phyloP scores from a whole-genome alignment of 2,329 filamentous ascomycete species.

The Fusarium concolor region DNA sequence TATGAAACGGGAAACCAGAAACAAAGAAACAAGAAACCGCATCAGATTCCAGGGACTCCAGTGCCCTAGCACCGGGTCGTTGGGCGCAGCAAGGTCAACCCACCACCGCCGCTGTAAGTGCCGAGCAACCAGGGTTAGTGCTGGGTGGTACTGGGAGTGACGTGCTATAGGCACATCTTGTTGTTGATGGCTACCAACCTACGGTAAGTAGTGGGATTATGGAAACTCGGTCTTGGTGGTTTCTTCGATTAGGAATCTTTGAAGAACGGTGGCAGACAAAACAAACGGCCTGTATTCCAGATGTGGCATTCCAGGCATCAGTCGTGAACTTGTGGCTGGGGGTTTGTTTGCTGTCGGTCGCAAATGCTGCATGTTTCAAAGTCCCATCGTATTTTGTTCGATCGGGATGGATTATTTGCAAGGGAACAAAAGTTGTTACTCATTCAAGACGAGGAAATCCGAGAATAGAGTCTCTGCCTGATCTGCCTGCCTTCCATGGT shows the following conservation, averaged over 20 bases:
- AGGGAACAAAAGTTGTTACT: constrained; percentile 12
- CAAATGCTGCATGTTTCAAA: constrained; percentile 17
- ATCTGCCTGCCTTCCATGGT: constrained; percentile 34
- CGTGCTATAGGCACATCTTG: not conserved
- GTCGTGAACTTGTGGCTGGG: constrained; percentile 5
- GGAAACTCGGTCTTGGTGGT: not conserved
- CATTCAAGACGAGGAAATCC: constrained; percentile 3
- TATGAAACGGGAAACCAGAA: constrained; percentile 37
- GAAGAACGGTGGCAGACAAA: not conserved
- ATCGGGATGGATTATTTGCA: not conserved
- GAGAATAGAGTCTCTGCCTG: constrained; percentile 40
- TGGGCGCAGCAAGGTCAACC: constrained; percentile 39
- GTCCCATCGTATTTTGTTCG: constrained; percentile 9
- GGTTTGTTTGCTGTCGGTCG: too few species aligned
- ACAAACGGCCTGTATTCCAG: not conserved
- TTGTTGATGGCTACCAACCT: not conserved
- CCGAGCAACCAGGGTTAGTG: constrained; percentile 38
- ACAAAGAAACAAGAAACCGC: constrained; percentile 11
- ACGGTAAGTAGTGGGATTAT: not conserved
- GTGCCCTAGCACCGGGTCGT: constrained; percentile 34
- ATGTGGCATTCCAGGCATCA: constrained; percentile 24
- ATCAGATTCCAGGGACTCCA: constrained; percentile 21
- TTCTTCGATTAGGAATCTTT: not conserved
- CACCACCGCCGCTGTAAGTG: constrained; percentile 37
- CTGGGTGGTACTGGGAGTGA: constrained; percentile 33